Evolutionary conservation across 2,329 filamentous ascomycete genomes (phyloP).

Genomic region (Myriosclerotinia duriaeana): DNA sequence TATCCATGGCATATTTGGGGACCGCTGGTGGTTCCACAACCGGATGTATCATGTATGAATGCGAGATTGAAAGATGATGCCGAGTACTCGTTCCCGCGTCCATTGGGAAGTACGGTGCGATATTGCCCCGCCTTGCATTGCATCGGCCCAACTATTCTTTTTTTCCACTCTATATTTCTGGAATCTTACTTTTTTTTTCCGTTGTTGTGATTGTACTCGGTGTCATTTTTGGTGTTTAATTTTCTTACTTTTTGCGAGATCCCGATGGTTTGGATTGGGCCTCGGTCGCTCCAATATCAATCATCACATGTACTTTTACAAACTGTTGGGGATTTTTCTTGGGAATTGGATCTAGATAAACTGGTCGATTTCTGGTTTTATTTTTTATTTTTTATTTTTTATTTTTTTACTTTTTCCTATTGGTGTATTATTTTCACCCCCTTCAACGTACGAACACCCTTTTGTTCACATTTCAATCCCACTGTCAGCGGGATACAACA

Average conservation of each 20-base stretch:
- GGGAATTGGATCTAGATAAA: neutral
- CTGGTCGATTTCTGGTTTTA: neutral
- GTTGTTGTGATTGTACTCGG: conserved; percentile 5
- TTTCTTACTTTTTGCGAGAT: neutral
- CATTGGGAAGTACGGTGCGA: conserved; percentile 1
- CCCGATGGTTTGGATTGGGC: conserved; percentile 1
- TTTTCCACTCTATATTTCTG: neutral
- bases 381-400: neutral
- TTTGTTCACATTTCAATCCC: conserved; percentile 1
- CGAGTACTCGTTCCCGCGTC: conserved; percentile 10
- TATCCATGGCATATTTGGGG: too few relatives aligned
- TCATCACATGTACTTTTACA: conserved; percentile 17
- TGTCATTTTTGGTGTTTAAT: neutral
- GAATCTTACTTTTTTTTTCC: neutral
- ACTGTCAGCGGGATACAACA: conserved; percentile 7
- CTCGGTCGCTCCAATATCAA: conserved; percentile 9
- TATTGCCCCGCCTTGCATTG: conserved; percentile 5
- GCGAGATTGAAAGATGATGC: conserved; percentile 8
- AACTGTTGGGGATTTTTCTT: conserved; percentile 3
- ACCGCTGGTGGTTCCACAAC: neutral
- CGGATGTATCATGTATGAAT: conserved; percentile 7
- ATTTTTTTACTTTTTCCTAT: neutral
- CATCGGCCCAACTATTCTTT: conserved; percentile 1
- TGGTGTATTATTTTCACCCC: neutral
- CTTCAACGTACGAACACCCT: conserved; percentile 1